A percentile compares a stretch with the other conserved stretches of the same genome.
These are phyloP conservation scores for Ustilago bromivora DNA, from an alignment of 1,284 basidiomycete genomes.

Conservation along the genomic window DNA sequence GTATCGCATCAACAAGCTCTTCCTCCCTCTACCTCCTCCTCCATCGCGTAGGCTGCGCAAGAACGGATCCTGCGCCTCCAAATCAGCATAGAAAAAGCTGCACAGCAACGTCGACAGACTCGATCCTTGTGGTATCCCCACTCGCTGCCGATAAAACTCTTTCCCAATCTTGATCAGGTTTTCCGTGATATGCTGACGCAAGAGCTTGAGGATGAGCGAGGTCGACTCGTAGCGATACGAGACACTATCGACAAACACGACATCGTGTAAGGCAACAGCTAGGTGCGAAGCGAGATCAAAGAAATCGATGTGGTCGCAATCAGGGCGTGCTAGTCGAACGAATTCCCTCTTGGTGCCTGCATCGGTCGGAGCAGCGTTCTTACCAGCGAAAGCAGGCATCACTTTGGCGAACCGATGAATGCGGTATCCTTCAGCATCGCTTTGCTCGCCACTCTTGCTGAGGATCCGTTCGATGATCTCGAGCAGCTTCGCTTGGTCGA, in stretches of 20 bases:
- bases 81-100: constrained; percentile 83
- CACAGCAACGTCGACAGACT: constrained; percentile 89
- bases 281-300: constrained; percentile 72
- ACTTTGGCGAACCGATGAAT: constrained; percentile 61
- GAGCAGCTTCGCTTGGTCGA: constrained; percentile 87
- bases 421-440: constrained; percentile 47
- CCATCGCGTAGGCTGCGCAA: constrained; percentile 75
- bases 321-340: constrained; percentile 47
- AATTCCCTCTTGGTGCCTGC: constrained; percentile 33
- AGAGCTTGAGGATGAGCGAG: constrained; percentile 77
- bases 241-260: constrained; percentile 87
- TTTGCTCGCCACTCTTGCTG: constrained; percentile 1
- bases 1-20: constrained; percentile 75
- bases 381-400: constrained; percentile 20
- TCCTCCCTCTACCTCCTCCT: neutral
- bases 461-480: constrained; percentile 78
- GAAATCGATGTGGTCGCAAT: constrained; percentile 82
- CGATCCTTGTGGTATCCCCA: constrained; percentile 96
- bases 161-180: constrained; percentile 81
- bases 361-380: neutral
- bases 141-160: constrained; percentile 83
- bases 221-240: constrained; percentile 75
- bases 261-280: constrained; percentile 78
- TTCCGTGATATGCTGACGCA: constrained; percentile 88
- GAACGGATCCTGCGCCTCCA: constrained; percentile 76